Base-by-base conservation (phyloP, 1,284 basidiomycete species). In the Apiotrichum gracile region DNA sequence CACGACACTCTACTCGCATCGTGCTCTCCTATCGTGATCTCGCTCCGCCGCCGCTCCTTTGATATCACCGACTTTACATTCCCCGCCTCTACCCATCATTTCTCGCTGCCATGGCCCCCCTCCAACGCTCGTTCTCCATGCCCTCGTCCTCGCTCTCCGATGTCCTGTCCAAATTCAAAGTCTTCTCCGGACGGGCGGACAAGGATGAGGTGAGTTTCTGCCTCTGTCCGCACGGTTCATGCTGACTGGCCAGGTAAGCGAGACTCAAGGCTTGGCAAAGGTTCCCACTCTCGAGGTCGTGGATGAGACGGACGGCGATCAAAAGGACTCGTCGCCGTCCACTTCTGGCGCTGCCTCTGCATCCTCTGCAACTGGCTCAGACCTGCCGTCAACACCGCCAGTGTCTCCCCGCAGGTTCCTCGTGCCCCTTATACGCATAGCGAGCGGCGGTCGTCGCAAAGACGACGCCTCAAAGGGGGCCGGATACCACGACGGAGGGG, bases 121-220 rank as follows among this genome's bases (percentile, higher is more conserved):
- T 73, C 49, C 55, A 65, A 35, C 73, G 68, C 38, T 69, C 71
- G 7, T 67, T 65, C 49, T 74, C 72, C 5, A 57, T 74, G 17
- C 72, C 72, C 52, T 9, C 27, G 8, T 55, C 70, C 61, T 63
- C 68, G n/a, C 35, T 71, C 29, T 54, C 69, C 21, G 68, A 71
- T 55, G 65, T 63, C 49, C 56, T 70, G 45, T 67, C 66, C 47
- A 69, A 67, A 24, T 65, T 74, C 14, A 72, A 75, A 75, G 72
- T 71, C 44, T 70, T 74, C 49, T 70, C 68, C n/a, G 68, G 73
- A 34, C 54, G 56, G 44, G 70, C 70, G 52, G 64, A 61, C 56
- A 69, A 70, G 65, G 72, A 73, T 62, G 72, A 75, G 69, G 73
- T 73, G 49, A 60, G 69, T 61, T 21, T n/a, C 10, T 13, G n/a